Base-by-base conservation (phyloP, 352 stramenopile genomes). In the Phytophthora tubulina region DNA sequence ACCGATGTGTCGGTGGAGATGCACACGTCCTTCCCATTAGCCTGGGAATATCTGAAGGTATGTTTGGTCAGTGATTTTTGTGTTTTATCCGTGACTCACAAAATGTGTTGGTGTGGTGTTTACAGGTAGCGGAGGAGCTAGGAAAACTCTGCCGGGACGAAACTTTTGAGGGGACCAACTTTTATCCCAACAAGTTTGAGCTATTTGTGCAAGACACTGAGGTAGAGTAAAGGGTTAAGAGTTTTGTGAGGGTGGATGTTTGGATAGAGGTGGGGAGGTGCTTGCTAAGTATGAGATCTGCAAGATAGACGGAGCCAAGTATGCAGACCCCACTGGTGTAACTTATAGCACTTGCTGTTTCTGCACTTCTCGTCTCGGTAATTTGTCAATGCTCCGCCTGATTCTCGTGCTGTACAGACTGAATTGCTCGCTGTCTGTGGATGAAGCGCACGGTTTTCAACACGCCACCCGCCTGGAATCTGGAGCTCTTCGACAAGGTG, bases 141-240 rank as follows among this genome's bases (percentile, higher is more conserved):
- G 96, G 95, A 31, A 93, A 92, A 62, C 70, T 99, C 8, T 99
- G 96, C 81, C 89, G 97, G 59, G 97, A 99, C 76, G 94, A 98
- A 56, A 99, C 93, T 9, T 93, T 99, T 51, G 93, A 99, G 79
- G 95, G 94, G 0, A 91, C 89, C 14, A 94, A 97, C 68, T 99
- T 98, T 66, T 99, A 98, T 78, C 88, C 91, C 2, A 99, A 99
- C 79, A 79, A 73, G 5, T 98, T 98, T 77, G 78, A 79, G 39
- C 33, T 80, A 56, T 93, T 92, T 68, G 67, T 71, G 50, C 39
- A 63, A 59, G 56, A 60, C 30, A 58, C 69, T 15, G 49, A 70
- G 6, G 66, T 70, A 48, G 60, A 67, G 36, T 75, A 64, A 44
- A 65, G 27, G 35, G 42, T 44, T 59, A 52, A 45, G 9, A 39